A percentile compares a stretch with the other conserved stretches of the same genome.
These are phyloP conservation scores for Lentinula edodes DNA, from an alignment of 768 basidiomycete genomes.

Conservation along the genomic window DNA sequence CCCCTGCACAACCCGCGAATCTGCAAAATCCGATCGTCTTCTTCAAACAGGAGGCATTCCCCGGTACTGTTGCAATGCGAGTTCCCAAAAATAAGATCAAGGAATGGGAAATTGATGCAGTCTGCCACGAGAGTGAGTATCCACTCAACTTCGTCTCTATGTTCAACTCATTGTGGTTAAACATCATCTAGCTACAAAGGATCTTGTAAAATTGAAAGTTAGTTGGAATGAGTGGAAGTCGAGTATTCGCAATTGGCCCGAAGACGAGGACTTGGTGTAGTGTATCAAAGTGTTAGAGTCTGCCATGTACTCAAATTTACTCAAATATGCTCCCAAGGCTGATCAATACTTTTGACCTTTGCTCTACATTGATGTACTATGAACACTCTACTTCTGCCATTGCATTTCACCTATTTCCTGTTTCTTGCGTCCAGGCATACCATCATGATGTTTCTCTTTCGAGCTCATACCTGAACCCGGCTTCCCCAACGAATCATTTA, in stretches of 20 bases:
- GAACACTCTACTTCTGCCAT: background rate
- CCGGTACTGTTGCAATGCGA: background rate
- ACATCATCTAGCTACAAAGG: too few species aligned
- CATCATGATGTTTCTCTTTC: constrained; percentile 15
- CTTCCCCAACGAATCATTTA: constrained; percentile 7
- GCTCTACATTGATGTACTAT: background rate
- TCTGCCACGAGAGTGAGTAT: background rate
- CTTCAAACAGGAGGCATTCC: background rate
- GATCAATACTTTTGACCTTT: too few species aligned
- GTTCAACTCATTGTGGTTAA: too few species aligned
- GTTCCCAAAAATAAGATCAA: background rate
- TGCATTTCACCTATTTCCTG: constrained; percentile 18
- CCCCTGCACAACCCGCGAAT: background rate
- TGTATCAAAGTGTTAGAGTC: too few species aligned
- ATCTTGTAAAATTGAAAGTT: too few species aligned
- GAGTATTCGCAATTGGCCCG: too few species aligned
- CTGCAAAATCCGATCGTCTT: background rate
- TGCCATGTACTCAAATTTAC: too few species aligned
- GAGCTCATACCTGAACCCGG: constrained; percentile 11
- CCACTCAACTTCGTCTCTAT: too few species aligned
- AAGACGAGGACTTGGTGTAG: too few species aligned
- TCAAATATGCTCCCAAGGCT: too few species aligned
- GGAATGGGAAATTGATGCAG: background rate
- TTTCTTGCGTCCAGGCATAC: constrained; percentile 25
- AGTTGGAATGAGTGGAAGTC: too few species aligned